Base-by-base conservation (phyloP, 2,329 filamentous ascomycete species). In the Nothophoma quercina region DNA sequence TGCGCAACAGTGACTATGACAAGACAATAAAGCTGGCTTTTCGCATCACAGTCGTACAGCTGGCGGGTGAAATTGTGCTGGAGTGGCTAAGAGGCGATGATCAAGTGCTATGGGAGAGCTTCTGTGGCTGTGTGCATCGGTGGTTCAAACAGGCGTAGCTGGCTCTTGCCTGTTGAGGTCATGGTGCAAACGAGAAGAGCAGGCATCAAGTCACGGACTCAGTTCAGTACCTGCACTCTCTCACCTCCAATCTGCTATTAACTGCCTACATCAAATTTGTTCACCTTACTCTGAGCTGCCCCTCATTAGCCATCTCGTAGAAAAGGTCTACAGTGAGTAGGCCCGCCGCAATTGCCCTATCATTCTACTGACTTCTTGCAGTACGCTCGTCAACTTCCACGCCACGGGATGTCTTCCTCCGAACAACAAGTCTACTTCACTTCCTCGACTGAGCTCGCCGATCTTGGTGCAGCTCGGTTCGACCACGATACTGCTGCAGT, bases 31-130 rank as follows among this genome's bases (percentile, higher is more conserved):
- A 38, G 15, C 21, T 52, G 4, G 50, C 50, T 12, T 77, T 81
- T 38, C 72, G 73, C 45, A 70, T 81, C 32, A 49, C 45, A 5
- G 60, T 72, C 6, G 48, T 64, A 13, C 72, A 72, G 32, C 59
- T 65, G 67, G 75, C 33, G 67, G 71, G 29, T 4, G 68, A 73
- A 13, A 71, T 78, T 3, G 71, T 77, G 15, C 77, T 87, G 0
- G 80, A 89, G 25, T 96, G 91, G 93, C 68, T 91, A 1, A 86
- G 90, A 63, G 93, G 95, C 0, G 79, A 81, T 5, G 89, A 96
- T 60, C 78, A 83, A 15, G 81, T 87, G 0, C 68, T 95, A 0
- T 96, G 93, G 73, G 90, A 96, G 75, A 97, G 93, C 69, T 91
- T 99, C 58, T 88, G 87, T 55, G 92, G 91, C 0, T 91, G 93